Evolutionary conservation across 805 yeast species (phyloP).

Genomic region (Sugiyamaella lignohabitans): DNA sequence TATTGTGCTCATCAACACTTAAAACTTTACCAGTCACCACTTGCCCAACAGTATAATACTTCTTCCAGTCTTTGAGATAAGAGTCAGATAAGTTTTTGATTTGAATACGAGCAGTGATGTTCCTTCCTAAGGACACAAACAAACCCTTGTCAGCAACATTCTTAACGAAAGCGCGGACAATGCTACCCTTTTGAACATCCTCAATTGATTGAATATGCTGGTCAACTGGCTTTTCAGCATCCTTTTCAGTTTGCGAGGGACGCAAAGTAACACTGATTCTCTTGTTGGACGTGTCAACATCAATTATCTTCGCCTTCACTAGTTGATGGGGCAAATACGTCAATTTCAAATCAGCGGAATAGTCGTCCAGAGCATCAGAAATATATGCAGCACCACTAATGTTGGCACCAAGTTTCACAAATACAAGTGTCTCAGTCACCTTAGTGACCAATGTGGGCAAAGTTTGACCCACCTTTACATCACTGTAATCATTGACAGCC

Average conservation of each 20-base stretch:
- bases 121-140: constrained; percentile 67
- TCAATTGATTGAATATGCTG: constrained; percentile 41
- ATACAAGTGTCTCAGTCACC: constrained; percentile 34
- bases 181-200: constrained; percentile 61
- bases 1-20: constrained; percentile 36
- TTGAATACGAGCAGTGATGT: constrained; percentile 70
- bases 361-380: constrained; percentile 22
- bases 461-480: constrained; percentile 16
- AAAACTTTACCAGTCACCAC: constrained; percentile 67
- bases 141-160: constrained; percentile 68
- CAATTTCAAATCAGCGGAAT: constrained; percentile 12
- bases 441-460: constrained; percentile 17
- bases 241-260: constrained; percentile 28
- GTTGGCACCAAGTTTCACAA: constrained; percentile 18
- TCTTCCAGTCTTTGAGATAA: constrained; percentile 83
- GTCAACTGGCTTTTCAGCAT: constrained; percentile 43
- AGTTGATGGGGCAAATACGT: constrained; percentile 18
- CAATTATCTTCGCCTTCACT: constrained; percentile 24
- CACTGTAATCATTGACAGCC: constrained; percentile 10
- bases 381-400: constrained; percentile 28
- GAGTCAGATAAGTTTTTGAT: constrained; percentile 77
- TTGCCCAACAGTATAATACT: constrained; percentile 62
- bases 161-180: constrained; percentile 76
- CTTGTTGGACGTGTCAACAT: constrained; percentile 42
- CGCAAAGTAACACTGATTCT: constrained; percentile 63